phyloP scores from a whole-genome alignment of 148 eudicot species.

The Salicornia ramosissima region DNA sequence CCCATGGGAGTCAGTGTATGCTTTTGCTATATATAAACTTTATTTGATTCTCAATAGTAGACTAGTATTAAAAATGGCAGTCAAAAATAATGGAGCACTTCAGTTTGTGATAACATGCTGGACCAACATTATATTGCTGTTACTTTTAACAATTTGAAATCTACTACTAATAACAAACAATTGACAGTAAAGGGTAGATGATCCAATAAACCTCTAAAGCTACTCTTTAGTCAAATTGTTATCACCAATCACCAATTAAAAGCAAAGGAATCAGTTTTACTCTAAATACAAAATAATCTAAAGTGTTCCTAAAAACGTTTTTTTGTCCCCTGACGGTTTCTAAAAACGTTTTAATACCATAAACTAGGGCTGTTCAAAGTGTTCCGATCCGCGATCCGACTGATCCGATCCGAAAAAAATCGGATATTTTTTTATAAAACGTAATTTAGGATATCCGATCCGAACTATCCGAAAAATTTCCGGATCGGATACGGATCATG shows the following conservation, averaged over 20 bases:
- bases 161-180: not conserved
- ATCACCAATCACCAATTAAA: not conserved
- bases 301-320: too few relatives aligned
- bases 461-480: too few relatives aligned
- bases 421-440: too few relatives aligned
- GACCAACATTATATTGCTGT: not conserved
- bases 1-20: not conserved
- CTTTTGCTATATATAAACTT: not conserved
- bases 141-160: not conserved
- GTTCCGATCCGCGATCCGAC: too few relatives aligned
- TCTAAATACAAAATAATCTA: not conserved
- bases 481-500: too few relatives aligned
- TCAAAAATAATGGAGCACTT: constrained; percentile 9
- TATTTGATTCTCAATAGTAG: constrained; percentile 6
- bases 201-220: not conserved
- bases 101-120: not conserved
- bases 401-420: too few relatives aligned
- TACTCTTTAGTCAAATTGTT: not conserved
- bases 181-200: not conserved
- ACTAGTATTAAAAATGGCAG: not conserved
- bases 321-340: too few relatives aligned
- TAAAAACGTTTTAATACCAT: too few relatives aligned
- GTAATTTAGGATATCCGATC: too few relatives aligned
- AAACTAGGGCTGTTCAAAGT: too few relatives aligned
- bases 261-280: not conserved